phyloP scores from a whole-genome alignment of 2,329 filamentous ascomycete genomes.

The Penicillium occitanis region DNA sequence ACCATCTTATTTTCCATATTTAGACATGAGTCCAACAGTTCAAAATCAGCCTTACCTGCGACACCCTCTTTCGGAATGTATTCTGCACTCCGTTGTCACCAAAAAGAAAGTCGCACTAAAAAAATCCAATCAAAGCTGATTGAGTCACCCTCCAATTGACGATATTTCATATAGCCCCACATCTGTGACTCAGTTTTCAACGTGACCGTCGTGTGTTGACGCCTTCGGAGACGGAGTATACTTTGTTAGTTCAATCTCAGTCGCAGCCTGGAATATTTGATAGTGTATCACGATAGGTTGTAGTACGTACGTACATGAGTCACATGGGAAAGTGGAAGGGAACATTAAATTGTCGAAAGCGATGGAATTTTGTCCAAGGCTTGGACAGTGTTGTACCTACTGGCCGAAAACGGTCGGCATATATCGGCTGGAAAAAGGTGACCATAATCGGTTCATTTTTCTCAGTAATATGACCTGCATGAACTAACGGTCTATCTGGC shows the following conservation, averaged over 20 bases:
- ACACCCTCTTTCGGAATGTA: neutral
- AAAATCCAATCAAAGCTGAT: neutral
- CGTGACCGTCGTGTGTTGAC: neutral
- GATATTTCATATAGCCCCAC: neutral
- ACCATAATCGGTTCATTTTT: conserved; percentile 1
- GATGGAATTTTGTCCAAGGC: neutral
- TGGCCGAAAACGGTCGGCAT: neutral
- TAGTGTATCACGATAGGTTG: neutral
- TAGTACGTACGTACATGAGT: neutral
- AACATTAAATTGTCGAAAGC: neutral
- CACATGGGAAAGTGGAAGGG: neutral
- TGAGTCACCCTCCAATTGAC: conserved; percentile 5
- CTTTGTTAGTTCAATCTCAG: conserved; percentile 7
- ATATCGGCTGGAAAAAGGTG: neutral
- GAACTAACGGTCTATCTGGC: neutral
- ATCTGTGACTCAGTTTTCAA: conserved; percentile 8
- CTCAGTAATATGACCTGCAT: neutral
- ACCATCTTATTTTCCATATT: neutral
- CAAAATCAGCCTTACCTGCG: neutral
- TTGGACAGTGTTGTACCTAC: neutral
- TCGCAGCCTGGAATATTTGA: conserved; percentile 1
- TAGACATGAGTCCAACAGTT: neutral
- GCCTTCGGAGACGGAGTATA: neutral
- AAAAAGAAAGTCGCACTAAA: neutral
- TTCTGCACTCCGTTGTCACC: conserved; percentile 4